Conservation (phyloP, 2,329 filamentous ascomycete genomes). For the Herpotrichia juniperi region DNA sequence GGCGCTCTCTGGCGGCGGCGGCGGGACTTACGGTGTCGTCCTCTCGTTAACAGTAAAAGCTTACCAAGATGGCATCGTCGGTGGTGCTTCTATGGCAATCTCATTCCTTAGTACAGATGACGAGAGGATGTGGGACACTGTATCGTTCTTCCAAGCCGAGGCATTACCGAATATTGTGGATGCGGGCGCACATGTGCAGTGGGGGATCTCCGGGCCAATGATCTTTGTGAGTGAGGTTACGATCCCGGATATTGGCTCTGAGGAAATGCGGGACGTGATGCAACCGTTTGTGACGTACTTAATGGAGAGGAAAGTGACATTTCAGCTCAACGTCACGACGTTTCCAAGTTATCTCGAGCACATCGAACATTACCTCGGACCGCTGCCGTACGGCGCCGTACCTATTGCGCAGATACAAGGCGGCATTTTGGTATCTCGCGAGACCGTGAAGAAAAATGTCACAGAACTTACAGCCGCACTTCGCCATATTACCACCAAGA, state of each 20-base stretch:
- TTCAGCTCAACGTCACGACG: slow-evolving; percentile 24
- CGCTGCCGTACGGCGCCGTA: slow-evolving; percentile 25
- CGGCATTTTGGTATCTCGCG: slow-evolving; percentile 13
- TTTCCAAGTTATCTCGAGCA: slow-evolving; percentile 31
- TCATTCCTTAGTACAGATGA: slow-evolving; percentile 13
- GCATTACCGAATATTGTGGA: slow-evolving; percentile 7
- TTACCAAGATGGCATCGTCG: slow-evolving; percentile 22
- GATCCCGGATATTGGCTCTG: slow-evolving; percentile 10
- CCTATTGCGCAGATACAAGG: slow-evolving; percentile 12
- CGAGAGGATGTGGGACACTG: slow-evolving; percentile 26
- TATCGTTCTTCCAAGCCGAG: slow-evolving; percentile 6
- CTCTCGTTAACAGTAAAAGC: slow-evolving; percentile 35
- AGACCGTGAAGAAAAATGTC: slow-evolving; percentile 19
- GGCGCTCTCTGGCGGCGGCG: slow-evolving; percentile 41
- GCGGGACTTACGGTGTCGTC: slow-evolving; percentile 39
- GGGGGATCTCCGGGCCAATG: slow-evolving; percentile 1
- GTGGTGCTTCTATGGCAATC: slow-evolving; percentile 33
- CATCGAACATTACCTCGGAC: slow-evolving; percentile 29
- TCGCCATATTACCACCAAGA: slow-evolving; percentile 6
- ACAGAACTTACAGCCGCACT: slow-evolving; percentile 8
- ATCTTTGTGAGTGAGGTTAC: slow-evolving; percentile 13
- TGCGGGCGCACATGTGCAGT: slow-evolving; percentile 15
- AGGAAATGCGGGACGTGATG: slow-evolving; percentile 15
- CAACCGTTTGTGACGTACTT: slow-evolving; percentile 28
- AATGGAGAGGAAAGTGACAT: slow-evolving; percentile 20